Evolutionary conservation across 768 basidiomycete species (phyloP).

Genomic region (Tylopilus rubrobrunneus): DNA sequence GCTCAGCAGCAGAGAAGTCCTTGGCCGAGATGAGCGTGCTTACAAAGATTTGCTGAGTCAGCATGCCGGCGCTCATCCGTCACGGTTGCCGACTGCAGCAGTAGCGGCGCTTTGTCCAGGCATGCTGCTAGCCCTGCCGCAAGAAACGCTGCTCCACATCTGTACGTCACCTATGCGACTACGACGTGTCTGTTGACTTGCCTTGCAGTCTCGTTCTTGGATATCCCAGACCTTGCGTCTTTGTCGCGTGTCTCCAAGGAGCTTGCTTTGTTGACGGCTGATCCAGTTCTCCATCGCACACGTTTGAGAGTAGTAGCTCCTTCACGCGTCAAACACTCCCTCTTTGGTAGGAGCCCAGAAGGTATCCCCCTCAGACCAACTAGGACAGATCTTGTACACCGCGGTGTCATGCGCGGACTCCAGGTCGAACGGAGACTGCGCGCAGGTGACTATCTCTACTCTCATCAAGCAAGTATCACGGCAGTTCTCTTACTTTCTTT

Average conservation of each 20-base stretch:
- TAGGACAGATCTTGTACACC: constrained; percentile 60
- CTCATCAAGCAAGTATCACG: constrained; percentile 43
- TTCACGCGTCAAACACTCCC: constrained; percentile 60
- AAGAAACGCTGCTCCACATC: constrained; percentile 58
- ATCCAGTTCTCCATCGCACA: constrained; percentile 60
- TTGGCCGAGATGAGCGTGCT: background rate
- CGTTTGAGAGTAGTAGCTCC: constrained; percentile 61
- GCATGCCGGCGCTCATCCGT: no score
- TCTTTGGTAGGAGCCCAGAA: constrained; percentile 55
- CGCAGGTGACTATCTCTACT: constrained; percentile 62
- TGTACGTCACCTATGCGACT: constrained; percentile 33
- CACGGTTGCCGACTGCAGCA: no score
- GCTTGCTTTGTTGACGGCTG: constrained; percentile 50
- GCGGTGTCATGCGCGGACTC: constrained; percentile 67
- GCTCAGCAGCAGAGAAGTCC: no score
- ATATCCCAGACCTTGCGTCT: constrained; percentile 64
- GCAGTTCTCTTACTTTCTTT: background rate
- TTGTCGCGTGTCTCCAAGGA: constrained; percentile 46
- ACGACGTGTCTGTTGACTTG: background rate
- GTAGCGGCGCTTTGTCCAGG: background rate
- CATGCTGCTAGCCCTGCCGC: constrained; percentile 41
- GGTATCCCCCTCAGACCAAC: constrained; percentile 62
- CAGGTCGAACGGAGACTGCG: constrained; percentile 65
- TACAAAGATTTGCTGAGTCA: constrained; percentile 16
- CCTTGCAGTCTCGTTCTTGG: constrained; percentile 60